A percentile compares a stretch with the other conserved stretches of the same genome.
Conservation (phyloP, 306 rosid species). For the Bauhinia variegata region DNA sequence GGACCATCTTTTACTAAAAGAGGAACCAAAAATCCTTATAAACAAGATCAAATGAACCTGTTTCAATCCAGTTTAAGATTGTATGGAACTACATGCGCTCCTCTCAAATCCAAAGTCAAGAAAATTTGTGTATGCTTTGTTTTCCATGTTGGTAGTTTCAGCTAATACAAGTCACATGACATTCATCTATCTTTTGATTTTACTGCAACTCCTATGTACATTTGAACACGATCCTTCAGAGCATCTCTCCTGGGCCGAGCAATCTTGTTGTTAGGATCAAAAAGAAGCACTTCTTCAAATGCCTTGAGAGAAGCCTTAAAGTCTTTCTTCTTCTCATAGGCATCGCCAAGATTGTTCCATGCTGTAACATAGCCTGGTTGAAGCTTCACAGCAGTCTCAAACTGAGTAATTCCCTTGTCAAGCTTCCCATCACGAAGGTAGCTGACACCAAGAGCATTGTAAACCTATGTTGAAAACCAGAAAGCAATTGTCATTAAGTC, state of each 20-base stretch:
- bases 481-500: constrained; percentile 23
- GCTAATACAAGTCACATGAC: not conserved
- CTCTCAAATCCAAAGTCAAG: constrained; percentile 2
- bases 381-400: constrained; percentile 88
- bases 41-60: constrained; percentile 11
- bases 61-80: constrained; percentile 13
- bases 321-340: constrained; percentile 81
- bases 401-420: constrained; percentile 83
- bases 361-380: constrained; percentile 97
- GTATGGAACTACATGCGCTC: not conserved
- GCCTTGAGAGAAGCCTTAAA: constrained; percentile 77
- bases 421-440: constrained; percentile 79
- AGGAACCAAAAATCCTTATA: constrained; percentile 35
- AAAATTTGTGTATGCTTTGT: constrained; percentile 22
- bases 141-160: constrained; percentile 15
- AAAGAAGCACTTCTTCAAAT: constrained; percentile 89
- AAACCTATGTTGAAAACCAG: constrained; percentile 52
- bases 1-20: not conserved
- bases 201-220: constrained; percentile 72
- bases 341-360: constrained; percentile 99
- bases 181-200: constrained; percentile 64
- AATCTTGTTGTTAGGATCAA: constrained; percentile 89
- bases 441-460: constrained; percentile 93
- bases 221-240: constrained; percentile 61
- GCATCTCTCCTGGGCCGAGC: constrained; percentile 86